Percentiles rank a stretch among this genome's conserved stretches.
These are phyloP conservation scores for Pyrenula aspistea DNA, from an alignment of 495 filamentous ascomycete species.

Conservation along the genomic window DNA sequence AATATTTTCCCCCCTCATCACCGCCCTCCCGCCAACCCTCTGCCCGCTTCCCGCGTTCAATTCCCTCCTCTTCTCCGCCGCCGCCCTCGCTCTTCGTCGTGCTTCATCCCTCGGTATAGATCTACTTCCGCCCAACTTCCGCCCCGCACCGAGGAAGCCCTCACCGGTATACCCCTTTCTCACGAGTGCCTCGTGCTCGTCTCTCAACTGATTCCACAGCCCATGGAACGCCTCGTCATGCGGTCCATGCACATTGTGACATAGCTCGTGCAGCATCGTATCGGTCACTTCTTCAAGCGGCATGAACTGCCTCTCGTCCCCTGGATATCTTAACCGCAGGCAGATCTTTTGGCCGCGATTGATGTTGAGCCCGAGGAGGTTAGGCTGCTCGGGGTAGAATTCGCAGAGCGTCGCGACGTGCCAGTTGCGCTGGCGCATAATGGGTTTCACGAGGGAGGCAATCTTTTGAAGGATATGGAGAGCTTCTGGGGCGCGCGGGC, in stretches of 20 bases:
- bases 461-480: constrained; percentile 70
- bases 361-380: constrained; percentile 74
- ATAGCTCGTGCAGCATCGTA: constrained; percentile 93
- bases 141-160: constrained; percentile 69
- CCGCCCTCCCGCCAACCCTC: constrained; percentile 56
- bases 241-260: constrained; percentile 74
- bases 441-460: constrained; percentile 84
- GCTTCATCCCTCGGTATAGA: constrained; percentile 63
- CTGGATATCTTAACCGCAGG: constrained; percentile 67
- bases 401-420: constrained; percentile 69
- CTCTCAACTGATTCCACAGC: constrained; percentile 77
- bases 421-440: constrained; percentile 83
- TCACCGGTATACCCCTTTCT: constrained; percentile 85
- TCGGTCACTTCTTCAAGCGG: constrained; percentile 69
- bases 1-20: constrained; percentile 55
- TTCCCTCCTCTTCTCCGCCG: constrained; percentile 60
- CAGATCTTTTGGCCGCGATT: constrained; percentile 68
- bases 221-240: constrained; percentile 76
- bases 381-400: constrained; percentile 66
- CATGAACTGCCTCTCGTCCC: constrained; percentile 66
- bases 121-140: constrained; percentile 52
- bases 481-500: constrained; percentile 67
- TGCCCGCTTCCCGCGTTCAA: constrained; percentile 55
- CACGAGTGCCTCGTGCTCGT: constrained; percentile 64
- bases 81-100: constrained; percentile 57